Evolutionary conservation across 352 stramenopile species (phyloP).

Genomic region (Phytophthora palmivora): DNA sequence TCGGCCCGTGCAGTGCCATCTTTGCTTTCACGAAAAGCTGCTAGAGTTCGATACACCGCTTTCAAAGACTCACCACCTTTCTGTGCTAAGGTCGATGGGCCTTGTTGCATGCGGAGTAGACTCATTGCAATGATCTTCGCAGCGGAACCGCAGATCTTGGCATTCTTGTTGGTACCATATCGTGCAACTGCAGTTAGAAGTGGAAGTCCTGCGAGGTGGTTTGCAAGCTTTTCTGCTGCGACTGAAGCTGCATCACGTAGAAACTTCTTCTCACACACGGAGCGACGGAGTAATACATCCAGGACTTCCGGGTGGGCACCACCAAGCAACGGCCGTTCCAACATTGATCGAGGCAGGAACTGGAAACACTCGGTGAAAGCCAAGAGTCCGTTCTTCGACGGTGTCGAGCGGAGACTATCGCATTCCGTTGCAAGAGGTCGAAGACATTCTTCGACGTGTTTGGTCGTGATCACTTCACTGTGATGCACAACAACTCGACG

Average conservation of each 20-base stretch:
- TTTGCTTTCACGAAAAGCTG: constrained; percentile 56
- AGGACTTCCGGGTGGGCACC: constrained; percentile 39
- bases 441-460: constrained; percentile 40
- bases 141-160: constrained; percentile 58
- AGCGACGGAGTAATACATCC: constrained; percentile 67
- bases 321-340: constrained; percentile 31
- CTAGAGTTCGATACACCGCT: constrained; percentile 46
- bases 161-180: constrained; percentile 70
- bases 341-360: constrained; percentile 31
- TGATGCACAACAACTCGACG: constrained; percentile 70
- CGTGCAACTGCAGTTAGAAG: constrained; percentile 46
- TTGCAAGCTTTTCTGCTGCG: constrained; percentile 48
- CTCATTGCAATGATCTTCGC: constrained; percentile 49
- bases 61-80: constrained; percentile 22
- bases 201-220: constrained; percentile 45
- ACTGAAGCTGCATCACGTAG: constrained; percentile 61
- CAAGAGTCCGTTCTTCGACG: constrained; percentile 77
- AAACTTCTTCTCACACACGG: constrained; percentile 78
- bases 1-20: constrained; percentile 53
- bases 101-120: constrained; percentile 37
- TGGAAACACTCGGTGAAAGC: constrained; percentile 70
- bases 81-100: constrained; percentile 6
- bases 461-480: constrained; percentile 27
- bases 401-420: constrained; percentile 72
- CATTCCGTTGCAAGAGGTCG: constrained; percentile 45